Evolutionary conservation across 805 yeast genomes (phyloP).

Genomic region (Barnettozyma siamensis): DNA sequence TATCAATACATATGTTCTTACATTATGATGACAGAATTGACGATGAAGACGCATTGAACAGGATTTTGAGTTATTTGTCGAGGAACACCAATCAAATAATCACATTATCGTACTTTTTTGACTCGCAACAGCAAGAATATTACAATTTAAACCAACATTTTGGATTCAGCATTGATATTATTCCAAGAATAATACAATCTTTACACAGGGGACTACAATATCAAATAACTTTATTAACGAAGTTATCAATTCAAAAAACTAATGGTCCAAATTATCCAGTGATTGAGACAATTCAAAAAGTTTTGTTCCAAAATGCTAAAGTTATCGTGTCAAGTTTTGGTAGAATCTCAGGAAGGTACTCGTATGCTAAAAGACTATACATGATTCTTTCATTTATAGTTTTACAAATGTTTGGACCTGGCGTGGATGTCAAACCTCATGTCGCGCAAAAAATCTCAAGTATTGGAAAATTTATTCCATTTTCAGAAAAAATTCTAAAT

Average conservation of each 20-base stretch:
- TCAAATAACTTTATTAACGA: constrained; percentile 5
- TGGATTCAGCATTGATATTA: constrained; percentile 4
- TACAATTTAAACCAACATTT: constrained; percentile 8
- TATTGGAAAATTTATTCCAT: background rate
- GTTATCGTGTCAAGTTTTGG: constrained; percentile 5
- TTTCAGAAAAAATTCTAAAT: background rate
- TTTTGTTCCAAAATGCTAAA: constrained; percentile 6
- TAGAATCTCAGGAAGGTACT: constrained; percentile 1
- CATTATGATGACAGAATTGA: background rate
- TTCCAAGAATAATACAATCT: constrained; percentile 7
- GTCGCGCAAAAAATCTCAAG: background rate
- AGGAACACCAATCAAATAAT: constrained; percentile 1
- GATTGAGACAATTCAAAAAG: background rate
- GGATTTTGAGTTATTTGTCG: background rate
- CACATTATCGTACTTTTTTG: constrained; percentile 3
- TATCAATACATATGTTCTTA: constrained; percentile 4
- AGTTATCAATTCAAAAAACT: background rate
- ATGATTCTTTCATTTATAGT: constrained; percentile 6
- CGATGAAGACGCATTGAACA: background rate
- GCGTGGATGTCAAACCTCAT: background rate
- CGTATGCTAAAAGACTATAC: constrained; percentile 9
- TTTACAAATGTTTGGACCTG: background rate
- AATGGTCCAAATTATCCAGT: background rate
- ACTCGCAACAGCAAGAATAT: constrained; percentile 3
- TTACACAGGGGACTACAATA: constrained; percentile 7